Percentiles rank a stretch among this genome's conserved stretches.
Conservation (phyloP, 768 basidiomycete genomes). For the Crucibulum laeve region DNA sequence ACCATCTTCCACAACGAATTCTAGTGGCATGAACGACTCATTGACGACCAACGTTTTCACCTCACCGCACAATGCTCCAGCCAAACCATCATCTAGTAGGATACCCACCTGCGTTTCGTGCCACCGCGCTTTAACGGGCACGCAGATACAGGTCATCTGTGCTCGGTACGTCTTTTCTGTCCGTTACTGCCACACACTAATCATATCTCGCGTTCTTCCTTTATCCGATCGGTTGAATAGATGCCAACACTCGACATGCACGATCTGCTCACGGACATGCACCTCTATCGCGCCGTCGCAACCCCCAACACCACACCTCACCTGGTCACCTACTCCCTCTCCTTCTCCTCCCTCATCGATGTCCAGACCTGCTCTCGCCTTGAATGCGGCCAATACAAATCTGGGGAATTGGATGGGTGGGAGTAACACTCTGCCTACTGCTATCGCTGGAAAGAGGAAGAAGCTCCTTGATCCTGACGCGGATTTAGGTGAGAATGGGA, state of each 20-base stretch:
- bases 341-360: constrained; percentile 24
- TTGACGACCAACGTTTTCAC: too few relatives aligned
- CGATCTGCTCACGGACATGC: constrained; percentile 43
- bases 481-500: not conserved
- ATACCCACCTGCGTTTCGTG: too few relatives aligned
- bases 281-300: constrained; percentile 27
- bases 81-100: too few relatives aligned
- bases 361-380: constrained; percentile 21
- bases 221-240: constrained; percentile 14
- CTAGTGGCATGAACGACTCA: too few relatives aligned
- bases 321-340: constrained; percentile 31
- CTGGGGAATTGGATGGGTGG: constrained; percentile 8
- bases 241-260: constrained; percentile 34
- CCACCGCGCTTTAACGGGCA: too few relatives aligned
- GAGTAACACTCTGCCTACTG: not conserved
- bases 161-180: too few relatives aligned
- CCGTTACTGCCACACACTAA: too few relatives aligned
- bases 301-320: constrained; percentile 33
- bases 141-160: too few relatives aligned
- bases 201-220: too few relatives aligned
- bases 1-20: too few relatives aligned
- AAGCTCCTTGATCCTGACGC: constrained; percentile 15
- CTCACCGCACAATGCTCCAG: too few relatives aligned
- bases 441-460: constrained; percentile 17
- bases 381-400: constrained; percentile 24